Evolutionary conservation across 768 basidiomycete genomes (phyloP), one percentile per base, ranked within the genome.

Genomic region (Steccherinum ochraceum): DNA sequence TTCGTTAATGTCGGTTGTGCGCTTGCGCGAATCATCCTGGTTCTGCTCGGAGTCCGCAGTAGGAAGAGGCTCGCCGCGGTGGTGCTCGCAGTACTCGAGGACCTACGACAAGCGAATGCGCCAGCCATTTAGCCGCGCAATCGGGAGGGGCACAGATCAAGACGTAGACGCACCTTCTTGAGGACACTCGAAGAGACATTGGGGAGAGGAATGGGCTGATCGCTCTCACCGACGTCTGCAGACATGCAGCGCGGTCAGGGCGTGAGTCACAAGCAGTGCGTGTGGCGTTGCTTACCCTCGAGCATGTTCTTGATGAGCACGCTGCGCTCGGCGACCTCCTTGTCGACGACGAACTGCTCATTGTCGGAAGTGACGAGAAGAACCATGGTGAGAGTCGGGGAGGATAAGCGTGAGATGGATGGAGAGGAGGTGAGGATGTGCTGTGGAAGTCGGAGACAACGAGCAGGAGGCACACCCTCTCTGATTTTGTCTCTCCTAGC

Each of bases 221-320:
- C 91, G 56, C 83, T 84, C 71, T 96, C 94, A 60, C 92, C 93
- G 50, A 95, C 86, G 72, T 97, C 93, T 96, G 60, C 5, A 51
- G 18, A 56, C 43, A 30, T 7, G 45, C 12, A 42, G 13, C 16
- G 2, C 30, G 40, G 41, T 21, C 44, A 54, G 48, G 46, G 49
- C 40, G 40, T 40, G 10, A 56, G 48, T 25, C 49, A 52, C 45
- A 45, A 56, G 39, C 39, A 41, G 23, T 40, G n/a, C 24, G 47
- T 30, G 27, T 39, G 54, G 47, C 46, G 50, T 46, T 30, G 48
- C 52, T 39, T 51, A 91, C 96, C 96, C 72, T 98, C 96, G 48
- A 98, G 87, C 96, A 99, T 97, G 77, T 96, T 95, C 79, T 95
- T 96, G 71, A 99, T 96, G 61, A 99, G 81, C 10, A 95, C 93